Conservation (phyloP, 176 grass and related monocot species). For the Pontederia paniculata region DNA sequence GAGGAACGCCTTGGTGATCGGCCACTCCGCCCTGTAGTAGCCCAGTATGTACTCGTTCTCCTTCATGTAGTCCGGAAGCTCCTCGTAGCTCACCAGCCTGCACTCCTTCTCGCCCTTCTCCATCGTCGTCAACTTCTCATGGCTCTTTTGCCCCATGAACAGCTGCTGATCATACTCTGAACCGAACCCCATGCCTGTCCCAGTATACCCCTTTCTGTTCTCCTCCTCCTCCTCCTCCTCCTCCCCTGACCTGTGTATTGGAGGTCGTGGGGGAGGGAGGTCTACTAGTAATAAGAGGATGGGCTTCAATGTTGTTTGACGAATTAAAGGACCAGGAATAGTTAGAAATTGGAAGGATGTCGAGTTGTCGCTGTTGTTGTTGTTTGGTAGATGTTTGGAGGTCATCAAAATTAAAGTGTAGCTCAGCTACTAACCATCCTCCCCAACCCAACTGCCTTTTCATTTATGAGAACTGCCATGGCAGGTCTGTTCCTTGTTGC, state of each 20-base stretch:
- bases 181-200: background rate
- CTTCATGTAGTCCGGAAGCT: conserved; percentile 80
- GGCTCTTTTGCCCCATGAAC: background rate
- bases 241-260: background rate
- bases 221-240: no score
- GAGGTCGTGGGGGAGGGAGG: no score
- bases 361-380: conserved; percentile 3
- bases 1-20: conserved; percentile 69
- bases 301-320: background rate
- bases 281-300: no score
- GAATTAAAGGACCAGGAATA: background rate
- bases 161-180: background rate
- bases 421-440: conserved; percentile 12
- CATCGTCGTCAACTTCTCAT: background rate
- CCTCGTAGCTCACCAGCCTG: conserved; percentile 67
- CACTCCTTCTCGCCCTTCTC: conserved; percentile 5
- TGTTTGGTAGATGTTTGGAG: background rate
- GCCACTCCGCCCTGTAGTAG: conserved; percentile 82
- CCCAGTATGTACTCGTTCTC: conserved; percentile 92
- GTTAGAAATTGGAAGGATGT: background rate
- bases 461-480: no score
- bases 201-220: background rate
- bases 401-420: conserved; percentile 1
- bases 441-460: no score
- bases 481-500: background rate